Conservation (phyloP, 306 rosid genomes). For the Fragaria iinumae region DNA sequence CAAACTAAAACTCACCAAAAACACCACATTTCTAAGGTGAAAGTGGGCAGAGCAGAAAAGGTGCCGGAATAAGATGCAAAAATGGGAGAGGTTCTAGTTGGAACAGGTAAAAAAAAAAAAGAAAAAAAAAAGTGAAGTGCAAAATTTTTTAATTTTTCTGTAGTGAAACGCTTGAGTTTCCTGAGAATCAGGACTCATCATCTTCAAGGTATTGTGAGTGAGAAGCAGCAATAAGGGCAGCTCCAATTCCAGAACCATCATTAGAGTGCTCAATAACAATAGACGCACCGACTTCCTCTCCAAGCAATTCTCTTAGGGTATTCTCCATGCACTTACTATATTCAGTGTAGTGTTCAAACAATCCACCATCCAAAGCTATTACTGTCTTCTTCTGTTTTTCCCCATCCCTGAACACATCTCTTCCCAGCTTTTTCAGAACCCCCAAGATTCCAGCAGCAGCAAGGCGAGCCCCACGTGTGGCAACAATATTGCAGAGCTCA, state of each 20-base stretch:
- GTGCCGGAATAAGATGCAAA: neutral
- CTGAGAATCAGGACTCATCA: constrained; percentile 34
- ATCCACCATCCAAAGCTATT: constrained; percentile 87
- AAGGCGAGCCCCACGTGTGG: constrained; percentile 86
- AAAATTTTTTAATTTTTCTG: constrained; percentile 18
- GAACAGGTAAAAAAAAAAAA: neutral
- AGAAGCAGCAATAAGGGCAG: constrained; percentile 86
- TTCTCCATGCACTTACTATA: constrained; percentile 72
- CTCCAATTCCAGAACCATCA: constrained; percentile 93
- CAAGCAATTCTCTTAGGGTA: constrained; percentile 64
- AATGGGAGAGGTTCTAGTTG: neutral
- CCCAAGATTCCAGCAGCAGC: constrained; percentile 86
- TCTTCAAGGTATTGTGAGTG: constrained; percentile 57
- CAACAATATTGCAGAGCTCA: constrained; percentile 69
- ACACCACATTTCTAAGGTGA: constrained; percentile 12
- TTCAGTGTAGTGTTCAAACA: constrained; percentile 75
- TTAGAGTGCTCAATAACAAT: constrained; percentile 54
- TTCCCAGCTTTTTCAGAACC: constrained; percentile 74
- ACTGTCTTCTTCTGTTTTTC: constrained; percentile 47
- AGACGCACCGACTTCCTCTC: constrained; percentile 46
- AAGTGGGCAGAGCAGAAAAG: constrained; percentile 3
- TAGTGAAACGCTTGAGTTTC: constrained; percentile 20
- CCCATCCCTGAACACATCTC: constrained; percentile 40
- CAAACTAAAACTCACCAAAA: constrained; percentile 18
- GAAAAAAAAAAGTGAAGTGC: neutral